Base-by-base conservation (phyloP, 345 rosid species). In the Salix udensis region DNA sequence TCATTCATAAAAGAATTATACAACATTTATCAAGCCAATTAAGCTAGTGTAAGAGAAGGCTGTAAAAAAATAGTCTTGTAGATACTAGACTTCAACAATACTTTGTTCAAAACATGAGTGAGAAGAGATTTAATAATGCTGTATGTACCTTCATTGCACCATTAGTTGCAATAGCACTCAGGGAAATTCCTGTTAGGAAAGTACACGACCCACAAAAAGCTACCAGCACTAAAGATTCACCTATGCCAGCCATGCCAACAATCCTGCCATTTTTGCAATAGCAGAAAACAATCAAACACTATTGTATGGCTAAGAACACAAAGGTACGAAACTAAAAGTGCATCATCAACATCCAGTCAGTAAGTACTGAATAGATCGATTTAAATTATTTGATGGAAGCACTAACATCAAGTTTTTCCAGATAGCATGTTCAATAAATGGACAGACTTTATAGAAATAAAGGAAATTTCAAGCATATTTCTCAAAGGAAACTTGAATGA, bases 121-220 rank as follows among this genome's bases (percentile, higher is more conserved):
- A 23, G 26, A 70, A 42, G 34, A 15, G 13, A 46, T 50, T 8
- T 46, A 31, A 60, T 31, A 15, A n/a, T 62, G 70, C 16, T n/a
- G 23, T 36, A 1, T 2, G 19, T 82, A 96, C 99, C 98, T 96
- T 96, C 99, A 96, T 96, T 72, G 99, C 99, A 71, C 99, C 99
- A 88, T 96, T 96, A 65, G 99, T 96, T 61, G 99, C 99, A 86
- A 96, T 96, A 68, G 99, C 99, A 87, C 99, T 94, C 82, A 96
- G 79, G 24, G 99, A 96, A 80, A 96, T 90, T 83, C 89, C 76
- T 64, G 99, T 94, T 82, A 96, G 82, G 88, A 96, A 92, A 77
- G 99, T 96, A 83, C 99, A 96, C 75, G 85, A 68, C 61, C 99
- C 97, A 84, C 99, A 96, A 79, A 94, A 85, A 30, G 94, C 82